Evolutionary conservation across 768 basidiomycete genomes (phyloP).

Genomic region (Mycena pura): DNA sequence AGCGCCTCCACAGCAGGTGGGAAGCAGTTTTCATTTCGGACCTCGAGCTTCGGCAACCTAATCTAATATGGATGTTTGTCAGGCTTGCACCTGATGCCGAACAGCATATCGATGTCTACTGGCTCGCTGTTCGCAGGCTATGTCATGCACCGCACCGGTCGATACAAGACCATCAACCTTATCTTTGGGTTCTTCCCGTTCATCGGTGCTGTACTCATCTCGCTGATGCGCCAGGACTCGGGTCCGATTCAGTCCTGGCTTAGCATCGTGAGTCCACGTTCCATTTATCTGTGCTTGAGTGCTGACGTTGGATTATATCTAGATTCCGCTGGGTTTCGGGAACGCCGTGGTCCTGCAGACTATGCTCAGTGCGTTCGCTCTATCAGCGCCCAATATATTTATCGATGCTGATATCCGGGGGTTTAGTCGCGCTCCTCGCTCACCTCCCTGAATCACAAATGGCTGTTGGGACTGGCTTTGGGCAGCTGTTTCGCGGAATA

Average conservation of each 20-base stretch:
- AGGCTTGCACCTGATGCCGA: constrained; percentile 64
- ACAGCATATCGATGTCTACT: constrained; percentile 58
- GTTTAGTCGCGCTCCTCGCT: constrained; percentile 42
- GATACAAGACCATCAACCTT: constrained; percentile 65
- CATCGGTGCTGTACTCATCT: constrained; percentile 51
- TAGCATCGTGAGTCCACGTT: constrained; percentile 41
- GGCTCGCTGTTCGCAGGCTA: constrained; percentile 76
- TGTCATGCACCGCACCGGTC: constrained; percentile 69
- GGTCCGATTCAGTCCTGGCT: constrained; percentile 52
- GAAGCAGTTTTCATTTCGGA: constrained; percentile 23
- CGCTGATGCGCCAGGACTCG: constrained; percentile 53
- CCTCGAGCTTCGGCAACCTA: no score
- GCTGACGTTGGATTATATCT: constrained; percentile 43
- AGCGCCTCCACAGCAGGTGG: constrained; percentile 70
- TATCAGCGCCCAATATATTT: background rate
- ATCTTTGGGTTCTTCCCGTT: constrained; percentile 71
- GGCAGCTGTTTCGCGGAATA: constrained; percentile 69
- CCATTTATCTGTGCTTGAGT: background rate
- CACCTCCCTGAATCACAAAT: constrained; percentile 70
- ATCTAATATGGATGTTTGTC: background rate
- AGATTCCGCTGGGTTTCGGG: constrained; percentile 71
- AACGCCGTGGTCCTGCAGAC: constrained; percentile 73
- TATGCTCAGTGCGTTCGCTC: constrained; percentile 51
- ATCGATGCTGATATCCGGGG: background rate
- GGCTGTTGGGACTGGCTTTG: constrained; percentile 75